Evolutionary conservation across 2,329 filamentous ascomycete species (phyloP).

Genomic region (Bimuria novae-zelandiae): DNA sequence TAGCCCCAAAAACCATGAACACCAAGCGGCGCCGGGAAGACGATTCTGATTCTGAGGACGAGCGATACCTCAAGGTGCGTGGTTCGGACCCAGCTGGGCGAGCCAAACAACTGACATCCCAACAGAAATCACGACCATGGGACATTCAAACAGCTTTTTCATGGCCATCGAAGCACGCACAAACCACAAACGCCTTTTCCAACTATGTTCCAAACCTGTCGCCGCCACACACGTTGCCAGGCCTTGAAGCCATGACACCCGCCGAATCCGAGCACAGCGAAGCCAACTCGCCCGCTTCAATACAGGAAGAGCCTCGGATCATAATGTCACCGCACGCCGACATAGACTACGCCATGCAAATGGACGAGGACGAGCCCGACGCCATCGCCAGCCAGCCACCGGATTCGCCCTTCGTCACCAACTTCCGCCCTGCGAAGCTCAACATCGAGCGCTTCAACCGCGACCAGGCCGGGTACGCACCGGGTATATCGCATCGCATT

Average conservation of each 20-base stretch:
- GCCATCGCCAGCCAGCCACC: constrained; percentile 40
- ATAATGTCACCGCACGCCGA: constrained; percentile 27
- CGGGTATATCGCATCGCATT: constrained; percentile 36
- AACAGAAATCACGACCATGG: constrained; percentile 38
- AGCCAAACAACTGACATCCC: constrained; percentile 5
- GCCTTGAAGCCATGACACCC: constrained; percentile 36
- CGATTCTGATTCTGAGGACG: constrained; percentile 40
- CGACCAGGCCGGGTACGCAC: constrained; percentile 11
- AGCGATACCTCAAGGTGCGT: constrained; percentile 37
- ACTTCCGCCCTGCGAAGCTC: constrained; percentile 41
- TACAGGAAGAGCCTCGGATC: constrained; percentile 22
- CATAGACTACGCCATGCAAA: constrained; percentile 42
- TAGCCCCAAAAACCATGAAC: constrained; percentile 35
- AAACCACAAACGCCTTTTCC: constrained; percentile 10
- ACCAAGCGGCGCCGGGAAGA: constrained; percentile 41
- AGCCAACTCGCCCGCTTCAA: constrained; percentile 32
- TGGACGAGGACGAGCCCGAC: constrained; percentile 43
- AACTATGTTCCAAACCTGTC: constrained; percentile 31
- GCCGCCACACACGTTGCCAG: constrained; percentile 30
- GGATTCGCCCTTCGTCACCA: constrained; percentile 38
- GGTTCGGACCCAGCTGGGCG: neutral
- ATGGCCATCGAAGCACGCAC: constrained; percentile 10
- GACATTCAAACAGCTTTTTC: constrained; percentile 20
- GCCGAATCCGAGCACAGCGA: constrained; percentile 34
- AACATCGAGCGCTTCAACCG: constrained; percentile 35